Conservation (phyloP, 1,139 yeast genomes). For the Hemisphaericaspora lyxosophila region DNA sequence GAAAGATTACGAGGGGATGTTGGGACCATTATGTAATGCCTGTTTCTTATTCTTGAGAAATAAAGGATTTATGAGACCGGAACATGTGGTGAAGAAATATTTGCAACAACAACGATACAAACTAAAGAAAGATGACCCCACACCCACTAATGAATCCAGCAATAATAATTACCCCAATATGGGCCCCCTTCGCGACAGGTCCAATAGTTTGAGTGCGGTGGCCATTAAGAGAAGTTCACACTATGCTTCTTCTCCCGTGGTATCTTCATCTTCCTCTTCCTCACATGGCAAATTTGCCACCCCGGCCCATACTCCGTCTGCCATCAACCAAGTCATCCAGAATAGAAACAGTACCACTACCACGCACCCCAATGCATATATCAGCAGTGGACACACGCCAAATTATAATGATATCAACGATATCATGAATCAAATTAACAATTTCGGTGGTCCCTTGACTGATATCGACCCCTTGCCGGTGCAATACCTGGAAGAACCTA, state of each 20-base stretch:
- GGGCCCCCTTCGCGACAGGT: conserved; percentile 12
- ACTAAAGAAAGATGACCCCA: conserved; percentile 21
- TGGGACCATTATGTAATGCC: conserved; percentile 53
- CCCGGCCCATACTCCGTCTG: conserved; percentile 47
- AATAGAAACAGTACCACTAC: conserved; percentile 18
- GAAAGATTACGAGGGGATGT: conserved; percentile 48
- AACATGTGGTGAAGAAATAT: conserved; percentile 48
- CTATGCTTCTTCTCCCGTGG: conserved; percentile 27
- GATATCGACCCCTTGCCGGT: conserved; percentile 53
- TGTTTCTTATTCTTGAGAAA: conserved; percentile 48
- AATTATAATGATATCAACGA: conserved; percentile 46
- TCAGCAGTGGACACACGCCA: conserved; percentile 19
- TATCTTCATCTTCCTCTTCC: conserved; percentile 2
- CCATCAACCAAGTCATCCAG: conserved; percentile 43
- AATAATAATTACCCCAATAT: conserved; percentile 1
- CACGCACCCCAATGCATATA: conserved; percentile 2
- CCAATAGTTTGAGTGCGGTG: conserved; percentile 18
- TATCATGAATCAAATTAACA: conserved; percentile 48
- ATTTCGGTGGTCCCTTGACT: conserved; percentile 54
- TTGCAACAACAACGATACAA: conserved; percentile 45
- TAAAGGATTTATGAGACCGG: conserved; percentile 55
- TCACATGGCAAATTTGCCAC: conserved; percentile 33
- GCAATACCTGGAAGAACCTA: conserved; percentile 16
- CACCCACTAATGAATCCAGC: conserved; percentile 3
- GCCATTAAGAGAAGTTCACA: conserved; percentile 21